Evolutionary conservation across 2,329 filamentous ascomycete genomes (phyloP).

Genomic region (Fusarium nurragi): DNA sequence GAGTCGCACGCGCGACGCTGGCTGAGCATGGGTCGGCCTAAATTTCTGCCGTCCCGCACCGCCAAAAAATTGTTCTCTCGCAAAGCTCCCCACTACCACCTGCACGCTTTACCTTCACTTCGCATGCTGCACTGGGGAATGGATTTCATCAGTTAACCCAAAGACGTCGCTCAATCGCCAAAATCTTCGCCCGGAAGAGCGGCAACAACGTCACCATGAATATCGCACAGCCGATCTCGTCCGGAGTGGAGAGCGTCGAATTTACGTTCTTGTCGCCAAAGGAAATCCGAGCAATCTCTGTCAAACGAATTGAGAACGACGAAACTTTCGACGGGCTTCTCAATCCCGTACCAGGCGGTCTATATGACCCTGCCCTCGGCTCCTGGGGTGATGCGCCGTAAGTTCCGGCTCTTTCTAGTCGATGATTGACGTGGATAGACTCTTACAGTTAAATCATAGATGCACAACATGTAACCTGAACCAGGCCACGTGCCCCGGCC

Average conservation of each 20-base stretch:
- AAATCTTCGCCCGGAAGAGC: slow-evolving; percentile 28
- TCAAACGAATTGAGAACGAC: slow-evolving; percentile 92
- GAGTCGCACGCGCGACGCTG: slow-evolving; percentile 25
- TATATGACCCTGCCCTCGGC: slow-evolving; percentile 92
- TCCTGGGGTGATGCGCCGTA: slow-evolving; percentile 88
- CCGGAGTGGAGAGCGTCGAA: slow-evolving; percentile 85
- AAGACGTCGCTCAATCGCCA: slow-evolving; percentile 40
- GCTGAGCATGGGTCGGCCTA: slow-evolving; percentile 23
- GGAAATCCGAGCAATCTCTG: slow-evolving; percentile 89
- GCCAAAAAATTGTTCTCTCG: slow-evolving; percentile 55
- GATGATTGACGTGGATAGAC: slow-evolving; percentile 3
- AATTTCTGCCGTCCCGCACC: slow-evolving; percentile 57
- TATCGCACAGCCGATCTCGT: slow-evolving; percentile 82
- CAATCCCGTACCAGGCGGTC: slow-evolving; percentile 87
- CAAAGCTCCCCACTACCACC: slow-evolving; percentile 41
- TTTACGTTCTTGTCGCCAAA: slow-evolving; percentile 84
- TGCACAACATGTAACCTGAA: slow-evolving; percentile 93
- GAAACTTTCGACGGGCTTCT: slow-evolving; percentile 93
- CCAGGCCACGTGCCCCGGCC: slow-evolving; percentile 84
- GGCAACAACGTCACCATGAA: slow-evolving; percentile 62
- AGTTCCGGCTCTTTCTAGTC: slow-evolving; percentile 26
- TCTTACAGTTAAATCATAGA: slow-evolving; percentile 55
- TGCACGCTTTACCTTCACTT: slow-evolving; percentile 29
- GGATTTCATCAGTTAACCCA: slow-evolving; percentile 36
- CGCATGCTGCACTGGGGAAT: slow-evolving; percentile 34